Base-by-base conservation (phyloP, 495 filamentous ascomycete genomes). In the Lophiostoma macrostomum region DNA sequence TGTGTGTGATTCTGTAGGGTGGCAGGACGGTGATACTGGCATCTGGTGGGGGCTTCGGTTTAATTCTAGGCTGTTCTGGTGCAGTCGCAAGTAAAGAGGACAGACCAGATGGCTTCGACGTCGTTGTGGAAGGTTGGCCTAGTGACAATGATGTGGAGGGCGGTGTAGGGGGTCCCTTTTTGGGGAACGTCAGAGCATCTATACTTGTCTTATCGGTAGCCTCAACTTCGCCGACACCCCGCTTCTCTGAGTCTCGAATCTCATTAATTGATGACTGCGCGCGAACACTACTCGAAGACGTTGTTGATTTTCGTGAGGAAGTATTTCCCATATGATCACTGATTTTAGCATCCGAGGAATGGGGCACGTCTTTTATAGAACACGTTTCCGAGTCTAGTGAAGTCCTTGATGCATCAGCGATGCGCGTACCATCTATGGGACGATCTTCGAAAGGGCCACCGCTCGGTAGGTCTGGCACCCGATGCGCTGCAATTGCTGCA, bases 401-500 rank as follows among this genome's bases (percentile, higher is more conserved):
- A 30, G 35, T 37, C 12, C 11, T n/a, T 12, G 22, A 30, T n/a
- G n/a, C n/a, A 3, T 18, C 35, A 7, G 13, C 1, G 1, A 39
- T 24, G 42, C 14, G 24, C n/a, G 3, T 22, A 2, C 8, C 16
- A 11, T 3, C 16, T 20, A 8, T 8, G 1, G 29, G 16, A 13
- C 4, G 1, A 3, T 22, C 16, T 8, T 36, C 44, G 13, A 23
- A 3, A 20, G 16, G 18, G 47, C 55, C 36, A 36, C 36, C 25
- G 39, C 38, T 31, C 32, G 48, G 55, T 18, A 31, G 12, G 6
- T 63, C 37, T 5, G 60, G 55, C 8, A 64, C 53, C 14, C 66
- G 44, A 60, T 87, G 84, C 39, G 79, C 83, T 20, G 78, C 75
- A 36, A 88, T 68, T 32, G 80, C 48, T 3, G 82, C 75, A 69